A percentile compares a stretch with the other conserved stretches of the same genome.
These are phyloP conservation scores for Pilatotrama ljubarskyi DNA, from an alignment of 768 basidiomycete genomes.

Conservation along the genomic window DNA sequence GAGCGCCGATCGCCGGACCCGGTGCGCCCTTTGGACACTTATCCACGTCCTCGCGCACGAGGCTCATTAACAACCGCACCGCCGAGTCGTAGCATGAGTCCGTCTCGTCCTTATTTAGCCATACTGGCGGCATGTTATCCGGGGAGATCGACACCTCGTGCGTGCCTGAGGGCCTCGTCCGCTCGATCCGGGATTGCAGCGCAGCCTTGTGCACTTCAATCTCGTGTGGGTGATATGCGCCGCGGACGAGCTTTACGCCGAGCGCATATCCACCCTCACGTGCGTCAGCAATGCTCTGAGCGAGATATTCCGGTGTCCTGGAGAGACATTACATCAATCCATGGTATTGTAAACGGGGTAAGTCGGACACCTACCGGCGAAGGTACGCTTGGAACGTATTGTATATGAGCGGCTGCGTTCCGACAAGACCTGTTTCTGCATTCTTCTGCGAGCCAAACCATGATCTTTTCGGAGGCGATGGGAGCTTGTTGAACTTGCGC, in stretches of 20 bases:
- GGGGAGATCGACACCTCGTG: constrained; percentile 53
- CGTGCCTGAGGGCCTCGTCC: constrained; percentile 9
- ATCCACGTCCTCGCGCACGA: constrained; percentile 53
- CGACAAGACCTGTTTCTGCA: not conserved
- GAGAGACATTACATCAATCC: not conserved
- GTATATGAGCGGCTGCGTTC: constrained; percentile 70
- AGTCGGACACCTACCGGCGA: constrained; percentile 47
- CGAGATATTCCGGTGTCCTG: constrained; percentile 70
- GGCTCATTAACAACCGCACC: constrained; percentile 51
- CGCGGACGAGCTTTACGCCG: constrained; percentile 91
- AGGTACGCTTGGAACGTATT: constrained; percentile 91
- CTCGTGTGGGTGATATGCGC: constrained; percentile 88
- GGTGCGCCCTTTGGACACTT: constrained; percentile 10
- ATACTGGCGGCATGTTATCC: constrained; percentile 65
- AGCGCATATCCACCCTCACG: constrained; percentile 66
- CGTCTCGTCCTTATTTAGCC: constrained; percentile 66
- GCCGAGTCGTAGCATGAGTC: constrained; percentile 73
- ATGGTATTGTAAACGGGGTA: not conserved
- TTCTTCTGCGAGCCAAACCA: constrained; percentile 12
- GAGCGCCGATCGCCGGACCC: constrained; percentile 50
- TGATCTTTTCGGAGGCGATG: constrained; percentile 20
- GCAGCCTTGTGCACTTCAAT: constrained; percentile 44
- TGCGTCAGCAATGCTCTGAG: constrained; percentile 64
- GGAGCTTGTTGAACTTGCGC: constrained; percentile 67
- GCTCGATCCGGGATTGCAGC: constrained; percentile 15